Evolutionary conservation across 1,139 yeast species (phyloP), one percentile per base, ranked within the genome.

Genomic region (Hyphopichia fennica): DNA sequence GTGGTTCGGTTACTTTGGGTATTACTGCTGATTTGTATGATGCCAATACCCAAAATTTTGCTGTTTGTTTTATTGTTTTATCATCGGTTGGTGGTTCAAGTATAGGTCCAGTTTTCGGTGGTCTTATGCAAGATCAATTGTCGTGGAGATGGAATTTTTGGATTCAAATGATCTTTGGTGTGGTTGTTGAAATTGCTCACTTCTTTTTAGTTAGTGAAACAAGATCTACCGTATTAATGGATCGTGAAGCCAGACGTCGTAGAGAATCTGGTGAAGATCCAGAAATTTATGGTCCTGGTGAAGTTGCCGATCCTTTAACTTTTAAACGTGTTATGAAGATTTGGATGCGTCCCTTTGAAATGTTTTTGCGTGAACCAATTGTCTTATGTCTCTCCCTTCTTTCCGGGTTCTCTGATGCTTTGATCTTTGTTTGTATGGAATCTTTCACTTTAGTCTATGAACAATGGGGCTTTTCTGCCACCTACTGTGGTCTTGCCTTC

Each of bases 21-120:
- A 64, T 67, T 59, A 62, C 65, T 40, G 71, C 72, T 15, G 73
- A 67, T 49, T 57, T 67, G 64, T 67, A 67, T 64, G 70, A 63
- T 36, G 52, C 69, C 17, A 65, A 62, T 41, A 60, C 56, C 16
- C 72, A 67, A 43, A 69, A 69, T 9, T 64, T 45, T 40, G 72
- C 71, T 0, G 67, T 67, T 28, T 67, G 71, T 4, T 65, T 53
- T 44, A 64, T 67, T 25, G 72, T 67, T 16, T 59, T 67, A 11
- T 25, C 28, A 4, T 25, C 28, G 13, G 72, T 67, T 5, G 69
- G 68, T 6, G 73, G 73, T 11, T 58, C 69, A 4, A 53, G 63
- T 23, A 41, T 67, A 31, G 73, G 73, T 13, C 72, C 73, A 11
- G 51, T 67, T 34, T 62, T 67, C 41, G 72, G 72, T 18, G 71